Percentiles rank a stretch among this genome's conserved stretches.
These are phyloP conservation scores for Prunella vulgaris DNA, from an alignment of 257 asterid species.

Conservation along the genomic window DNA sequence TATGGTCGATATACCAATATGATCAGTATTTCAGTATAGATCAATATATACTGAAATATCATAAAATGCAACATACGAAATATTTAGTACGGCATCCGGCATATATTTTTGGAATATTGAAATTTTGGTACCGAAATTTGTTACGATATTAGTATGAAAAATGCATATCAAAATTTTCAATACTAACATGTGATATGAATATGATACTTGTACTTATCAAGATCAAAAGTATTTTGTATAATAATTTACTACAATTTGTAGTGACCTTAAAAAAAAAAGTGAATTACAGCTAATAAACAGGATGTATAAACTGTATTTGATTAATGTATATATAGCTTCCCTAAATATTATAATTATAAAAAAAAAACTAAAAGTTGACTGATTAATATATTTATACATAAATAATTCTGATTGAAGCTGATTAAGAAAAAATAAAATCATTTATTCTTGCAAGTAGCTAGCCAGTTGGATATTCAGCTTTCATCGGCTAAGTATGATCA, in stretches of 20 bases:
- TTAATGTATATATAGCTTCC: background rate
- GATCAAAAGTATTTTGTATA: background rate
- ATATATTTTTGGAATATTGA: too few relatives aligned
- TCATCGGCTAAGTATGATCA: background rate
- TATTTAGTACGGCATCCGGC: too few relatives aligned
- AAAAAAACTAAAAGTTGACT: constrained; percentile 18
- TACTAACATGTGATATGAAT: too few relatives aligned
- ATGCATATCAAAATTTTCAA: too few relatives aligned
- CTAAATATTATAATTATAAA: constrained; percentile 1
- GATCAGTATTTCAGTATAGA: too few relatives aligned
- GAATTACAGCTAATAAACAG: constrained; percentile 5
- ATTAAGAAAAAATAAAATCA: background rate
- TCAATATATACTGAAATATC: too few relatives aligned
- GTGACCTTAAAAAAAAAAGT: background rate
- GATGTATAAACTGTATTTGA: background rate
- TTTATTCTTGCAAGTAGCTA: background rate
- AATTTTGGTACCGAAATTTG: too few relatives aligned
- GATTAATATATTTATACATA: background rate
- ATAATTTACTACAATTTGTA: background rate
- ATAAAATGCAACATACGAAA: too few relatives aligned
- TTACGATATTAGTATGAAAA: too few relatives aligned
- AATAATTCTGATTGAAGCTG: background rate
- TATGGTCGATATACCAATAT: too few relatives aligned
- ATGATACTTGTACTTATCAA: background rate
- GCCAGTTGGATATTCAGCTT: background rate